Conservation (phyloP, 371 early-diverging fungal species). For the Mucor piriformis region DNA sequence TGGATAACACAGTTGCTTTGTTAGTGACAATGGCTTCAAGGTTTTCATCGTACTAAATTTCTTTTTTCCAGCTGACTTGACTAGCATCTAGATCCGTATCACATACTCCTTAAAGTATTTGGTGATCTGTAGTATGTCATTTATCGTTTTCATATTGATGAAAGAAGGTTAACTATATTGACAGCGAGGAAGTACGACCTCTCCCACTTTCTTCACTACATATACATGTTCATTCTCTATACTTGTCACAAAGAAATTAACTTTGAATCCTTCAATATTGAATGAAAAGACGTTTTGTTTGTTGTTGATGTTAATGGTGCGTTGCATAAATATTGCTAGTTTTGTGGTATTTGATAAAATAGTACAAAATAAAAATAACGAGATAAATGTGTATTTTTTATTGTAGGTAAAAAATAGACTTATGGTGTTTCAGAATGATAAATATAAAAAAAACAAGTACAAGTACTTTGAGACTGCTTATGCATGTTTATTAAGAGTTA, state of each 20-base stretch:
- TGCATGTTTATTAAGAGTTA: too few species aligned
- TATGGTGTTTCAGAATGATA: too few species aligned
- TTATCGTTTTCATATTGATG: constrained; percentile 11
- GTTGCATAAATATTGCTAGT: neutral
- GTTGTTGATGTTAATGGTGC: constrained; percentile 9
- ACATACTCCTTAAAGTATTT: constrained; percentile 9
- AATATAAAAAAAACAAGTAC: too few species aligned
- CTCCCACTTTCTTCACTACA: constrained; percentile 1
- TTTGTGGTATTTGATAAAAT: too few species aligned
- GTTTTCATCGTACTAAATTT: neutral
- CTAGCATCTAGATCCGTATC: neutral
- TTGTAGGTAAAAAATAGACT: too few species aligned
- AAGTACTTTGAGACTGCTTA: too few species aligned
- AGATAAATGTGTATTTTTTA: too few species aligned
- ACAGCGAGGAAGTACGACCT: constrained; percentile 1
- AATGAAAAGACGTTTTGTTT: neutral
- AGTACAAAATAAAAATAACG: too few species aligned
- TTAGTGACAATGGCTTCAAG: too few species aligned
- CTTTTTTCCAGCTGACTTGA: neutral
- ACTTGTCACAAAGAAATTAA: constrained; percentile 7
- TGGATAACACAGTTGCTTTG: neutral
- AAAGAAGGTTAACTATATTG: neutral
- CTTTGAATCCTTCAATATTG: constrained; percentile 7
- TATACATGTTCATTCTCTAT: constrained; percentile 2
- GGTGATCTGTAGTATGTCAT: constrained; percentile 8